phyloP scores from a whole-genome alignment of 1,284 basidiomycete species.

The Sanghuangporus sanghuang region DNA sequence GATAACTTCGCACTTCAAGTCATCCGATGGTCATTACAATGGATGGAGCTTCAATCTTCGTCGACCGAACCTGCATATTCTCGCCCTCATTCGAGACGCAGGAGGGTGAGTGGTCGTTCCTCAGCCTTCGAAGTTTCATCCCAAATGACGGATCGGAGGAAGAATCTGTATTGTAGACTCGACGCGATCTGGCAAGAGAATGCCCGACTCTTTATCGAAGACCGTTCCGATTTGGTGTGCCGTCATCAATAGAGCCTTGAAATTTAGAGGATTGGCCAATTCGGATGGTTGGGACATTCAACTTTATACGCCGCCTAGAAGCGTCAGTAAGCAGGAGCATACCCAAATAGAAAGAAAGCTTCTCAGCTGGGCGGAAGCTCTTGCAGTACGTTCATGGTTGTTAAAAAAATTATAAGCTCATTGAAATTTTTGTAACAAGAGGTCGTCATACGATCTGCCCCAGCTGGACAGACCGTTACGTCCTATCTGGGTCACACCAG shows the following conservation, averaged over 20 bases:
- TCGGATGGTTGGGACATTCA: constrained; percentile 41
- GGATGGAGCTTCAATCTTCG: constrained; percentile 88
- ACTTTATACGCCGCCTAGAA: constrained; percentile 62
- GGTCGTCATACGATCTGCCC: constrained; percentile 48
- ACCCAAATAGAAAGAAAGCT: constrained; percentile 62
- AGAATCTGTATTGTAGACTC: constrained; percentile 91
- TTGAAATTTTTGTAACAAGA: constrained; percentile 26
- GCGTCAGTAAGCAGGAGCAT: constrained; percentile 69
- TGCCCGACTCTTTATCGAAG: constrained; percentile 93
- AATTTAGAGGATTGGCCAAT: constrained; percentile 23
- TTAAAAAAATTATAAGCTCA: background rate
- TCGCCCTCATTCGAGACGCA: constrained; percentile 50
- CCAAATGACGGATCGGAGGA: background rate
- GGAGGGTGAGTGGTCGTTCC: constrained; percentile 48
- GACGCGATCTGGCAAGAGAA: constrained; percentile 88
- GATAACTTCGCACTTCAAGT: constrained; percentile 87
- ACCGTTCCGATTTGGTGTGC: constrained; percentile 96
- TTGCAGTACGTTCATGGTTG: constrained; percentile 42
- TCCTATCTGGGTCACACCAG: constrained; percentile 67
- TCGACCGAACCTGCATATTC: constrained; percentile 80
- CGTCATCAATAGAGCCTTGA: constrained; percentile 77
- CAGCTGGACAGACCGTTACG: constrained; percentile 46
- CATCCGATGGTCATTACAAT: constrained; percentile 89
- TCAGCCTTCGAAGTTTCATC: background rate
- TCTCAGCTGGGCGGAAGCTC: constrained; percentile 57